Evolutionary conservation across 1,284 basidiomycete genomes (phyloP).

Genomic region (Laetiporus sulphureus): DNA sequence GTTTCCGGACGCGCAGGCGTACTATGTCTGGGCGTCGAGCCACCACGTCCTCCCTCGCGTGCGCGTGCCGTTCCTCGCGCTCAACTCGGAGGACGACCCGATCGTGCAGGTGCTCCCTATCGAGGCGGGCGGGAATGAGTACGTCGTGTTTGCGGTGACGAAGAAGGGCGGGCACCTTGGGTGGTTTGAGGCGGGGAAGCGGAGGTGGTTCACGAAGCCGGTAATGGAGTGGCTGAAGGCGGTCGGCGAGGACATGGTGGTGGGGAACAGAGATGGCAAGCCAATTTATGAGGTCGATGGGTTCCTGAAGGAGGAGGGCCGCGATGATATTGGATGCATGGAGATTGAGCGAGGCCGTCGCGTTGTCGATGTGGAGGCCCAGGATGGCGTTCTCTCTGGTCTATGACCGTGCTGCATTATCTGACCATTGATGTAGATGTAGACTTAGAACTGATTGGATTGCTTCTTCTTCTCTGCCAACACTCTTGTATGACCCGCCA

Average conservation of each 20-base stretch:
- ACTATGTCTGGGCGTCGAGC: conserved; percentile 71
- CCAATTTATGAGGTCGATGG: conserved; percentile 46
- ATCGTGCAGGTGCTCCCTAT: conserved; percentile 64
- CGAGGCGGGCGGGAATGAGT: conserved; percentile 50
- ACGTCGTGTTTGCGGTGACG: conserved; percentile 72
- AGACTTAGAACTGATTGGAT: not conserved
- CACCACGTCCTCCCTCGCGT: conserved; percentile 50
- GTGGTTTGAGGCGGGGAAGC: conserved; percentile 72
- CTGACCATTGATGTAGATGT: too few species aligned
- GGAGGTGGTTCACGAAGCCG: conserved; percentile 67
- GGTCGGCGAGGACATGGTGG: conserved; percentile 45
- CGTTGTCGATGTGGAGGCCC: conserved; percentile 31
- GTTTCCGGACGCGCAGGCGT: conserved; percentile 68
- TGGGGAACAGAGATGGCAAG: conserved; percentile 24
- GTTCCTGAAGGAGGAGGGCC: conserved; percentile 50
- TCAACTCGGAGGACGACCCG: conserved; percentile 92
- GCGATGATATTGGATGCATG: conserved; percentile 42
- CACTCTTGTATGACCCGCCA: too few species aligned
- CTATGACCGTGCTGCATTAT: too few species aligned
- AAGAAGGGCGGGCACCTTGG: conserved; percentile 90
- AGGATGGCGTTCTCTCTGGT: conserved; percentile 36
- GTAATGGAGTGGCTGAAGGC: conserved; percentile 71
- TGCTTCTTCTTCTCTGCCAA: too few species aligned
- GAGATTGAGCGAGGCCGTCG: conserved; percentile 30
- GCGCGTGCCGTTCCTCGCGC: conserved; percentile 68